Conservation (phyloP, 768 basidiomycete genomes). For the Boletus eberwhitei region DNA sequence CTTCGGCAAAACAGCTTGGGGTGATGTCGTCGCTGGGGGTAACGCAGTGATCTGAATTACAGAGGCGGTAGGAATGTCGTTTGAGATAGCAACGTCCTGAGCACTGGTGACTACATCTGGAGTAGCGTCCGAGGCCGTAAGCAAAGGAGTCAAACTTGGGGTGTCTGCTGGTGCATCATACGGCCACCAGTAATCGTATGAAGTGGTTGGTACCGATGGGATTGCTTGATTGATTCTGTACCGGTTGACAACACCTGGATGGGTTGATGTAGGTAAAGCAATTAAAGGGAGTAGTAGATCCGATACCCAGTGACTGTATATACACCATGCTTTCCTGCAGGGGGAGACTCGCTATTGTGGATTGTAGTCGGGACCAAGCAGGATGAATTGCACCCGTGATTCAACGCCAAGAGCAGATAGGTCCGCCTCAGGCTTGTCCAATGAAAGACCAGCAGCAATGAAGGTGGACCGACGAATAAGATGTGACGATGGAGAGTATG, state of each 20-base stretch:
- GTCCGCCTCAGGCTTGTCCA: slow-evolving; percentile 59
- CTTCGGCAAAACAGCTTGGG: slow-evolving; percentile 14
- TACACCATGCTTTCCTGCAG: slow-evolving; percentile 13
- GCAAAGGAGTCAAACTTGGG: slow-evolving; percentile 10
- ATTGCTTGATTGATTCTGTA: slow-evolving; percentile 18
- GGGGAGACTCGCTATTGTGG: slow-evolving; percentile 14
- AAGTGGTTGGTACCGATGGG: slow-evolving; percentile 12
- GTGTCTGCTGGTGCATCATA: slow-evolving; percentile 31
- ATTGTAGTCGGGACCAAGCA: slow-evolving; percentile 37
- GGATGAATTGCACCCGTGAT: slow-evolving; percentile 45
- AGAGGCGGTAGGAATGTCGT: slow-evolving; percentile 9
- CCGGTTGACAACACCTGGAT: slow-evolving; percentile 5
- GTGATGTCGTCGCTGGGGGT: slow-evolving; percentile 22
- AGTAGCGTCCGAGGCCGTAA: background rate
- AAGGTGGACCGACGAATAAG: slow-evolving; percentile 76
- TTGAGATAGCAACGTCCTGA: background rate
- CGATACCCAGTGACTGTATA: slow-evolving; percentile 17
- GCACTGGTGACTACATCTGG: background rate
- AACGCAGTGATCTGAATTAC: slow-evolving; percentile 36
- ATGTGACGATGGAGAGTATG: slow-evolving; percentile 70
- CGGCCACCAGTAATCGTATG: slow-evolving; percentile 39
- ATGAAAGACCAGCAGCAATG: slow-evolving; percentile 69
- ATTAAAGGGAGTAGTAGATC: background rate
- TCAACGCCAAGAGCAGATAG: slow-evolving; percentile 62
- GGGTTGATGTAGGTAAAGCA: background rate